Percentiles rank a stretch among this genome's conserved stretches.
Evolutionary conservation across 805 yeast species (phyloP).

Genomic region (Monosporozyma aquatica): DNA sequence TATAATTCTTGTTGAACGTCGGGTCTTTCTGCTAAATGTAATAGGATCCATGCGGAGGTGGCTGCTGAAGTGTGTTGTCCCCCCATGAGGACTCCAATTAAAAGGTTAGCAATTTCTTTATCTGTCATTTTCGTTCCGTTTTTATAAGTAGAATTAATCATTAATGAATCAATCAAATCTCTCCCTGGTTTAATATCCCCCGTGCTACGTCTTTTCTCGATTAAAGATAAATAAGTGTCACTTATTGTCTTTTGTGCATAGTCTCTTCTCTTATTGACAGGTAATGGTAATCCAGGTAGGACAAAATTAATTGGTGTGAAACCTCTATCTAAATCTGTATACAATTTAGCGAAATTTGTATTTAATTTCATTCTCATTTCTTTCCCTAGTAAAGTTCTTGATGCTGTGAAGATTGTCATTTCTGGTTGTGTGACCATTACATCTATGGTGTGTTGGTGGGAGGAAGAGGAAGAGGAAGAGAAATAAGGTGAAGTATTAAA

Average conservation of each 20-base stretch:
- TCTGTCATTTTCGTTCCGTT: conserved; percentile 95
- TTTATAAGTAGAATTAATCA: conserved; percentile 76
- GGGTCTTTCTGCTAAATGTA: conserved; percentile 83
- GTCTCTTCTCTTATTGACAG: conserved; percentile 78
- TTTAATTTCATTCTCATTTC: conserved; percentile 81
- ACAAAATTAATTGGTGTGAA: conserved; percentile 94
- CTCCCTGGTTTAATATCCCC: conserved; percentile 77
- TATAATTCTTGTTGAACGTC: conserved; percentile 75
- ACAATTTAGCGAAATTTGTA: conserved; percentile 73
- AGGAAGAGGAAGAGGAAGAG: too few species aligned
- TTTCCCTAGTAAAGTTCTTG: conserved; percentile 82
- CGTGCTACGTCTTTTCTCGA: conserved; percentile 59
- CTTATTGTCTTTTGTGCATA: conserved; percentile 78
- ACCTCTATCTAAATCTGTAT: conserved; percentile 90
- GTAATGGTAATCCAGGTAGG: conserved; percentile 87
- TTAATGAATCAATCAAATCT: conserved; percentile 81
- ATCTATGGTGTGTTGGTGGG: conserved; percentile 42
- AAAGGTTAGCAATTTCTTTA: conserved; percentile 83
- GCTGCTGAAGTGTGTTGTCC: conserved; percentile 98
- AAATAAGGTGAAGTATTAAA: conserved; percentile 47
- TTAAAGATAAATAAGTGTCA: conserved; percentile 69
- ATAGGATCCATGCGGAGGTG: conserved; percentile 88
- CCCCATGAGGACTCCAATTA: conserved; percentile 96
- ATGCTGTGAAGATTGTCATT: conserved; percentile 92
- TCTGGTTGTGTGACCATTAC: conserved; percentile 87